Base-by-base conservation (phyloP, 2,329 filamentous ascomycete species). In the Colletotrichum sp. region DNA sequence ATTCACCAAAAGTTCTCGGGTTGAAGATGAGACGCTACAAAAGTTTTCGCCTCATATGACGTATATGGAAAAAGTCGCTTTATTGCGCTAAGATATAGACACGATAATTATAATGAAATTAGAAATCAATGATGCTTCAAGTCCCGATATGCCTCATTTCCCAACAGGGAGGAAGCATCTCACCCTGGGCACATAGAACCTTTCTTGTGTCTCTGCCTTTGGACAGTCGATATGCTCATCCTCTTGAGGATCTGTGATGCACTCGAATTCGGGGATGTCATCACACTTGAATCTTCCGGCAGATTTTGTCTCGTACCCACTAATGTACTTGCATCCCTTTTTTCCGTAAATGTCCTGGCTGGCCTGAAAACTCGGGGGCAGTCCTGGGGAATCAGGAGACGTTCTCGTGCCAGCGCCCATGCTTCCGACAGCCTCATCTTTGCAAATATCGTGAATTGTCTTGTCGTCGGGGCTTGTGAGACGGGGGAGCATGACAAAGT, bases 111-210 rank as follows among this genome's bases (percentile, higher is more conserved):
- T 21, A 49, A 49, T 49, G 44, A 49, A 21, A 21, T 0, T 21
- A 49, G 10, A 21, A 49, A 7, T 21, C n/a, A 49, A 49, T 1
- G 0, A 49, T 21, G 7, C 44, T 21, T 0, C n/a, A 21, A 49
- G 0, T 1, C 18, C 18, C 1, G 18, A 3, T n/a, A 0, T 12
- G 39, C 0, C 39, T 21, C 44, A 21, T 21, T 0, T 21, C 4
- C 44, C 18, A 3, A 8, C 44, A 0, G 18, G 44, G 10, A 49
- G 13, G 44, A 49, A 13, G 0, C 44, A 21, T 49, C n/a, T 21
- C 12, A 49, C 44, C n/a, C 10, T 21, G 0, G 44, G 44, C n/a
- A 49, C 44, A 21, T 49, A 21, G 4, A 49, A 21, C 4, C n/a
- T n/a, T 1, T 49, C n/a, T 21, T 49, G 44, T 13, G 44, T 49